Conservation (phyloP, 108 stramenopile genomes). For the Cyclotella distinguenda region DNA sequence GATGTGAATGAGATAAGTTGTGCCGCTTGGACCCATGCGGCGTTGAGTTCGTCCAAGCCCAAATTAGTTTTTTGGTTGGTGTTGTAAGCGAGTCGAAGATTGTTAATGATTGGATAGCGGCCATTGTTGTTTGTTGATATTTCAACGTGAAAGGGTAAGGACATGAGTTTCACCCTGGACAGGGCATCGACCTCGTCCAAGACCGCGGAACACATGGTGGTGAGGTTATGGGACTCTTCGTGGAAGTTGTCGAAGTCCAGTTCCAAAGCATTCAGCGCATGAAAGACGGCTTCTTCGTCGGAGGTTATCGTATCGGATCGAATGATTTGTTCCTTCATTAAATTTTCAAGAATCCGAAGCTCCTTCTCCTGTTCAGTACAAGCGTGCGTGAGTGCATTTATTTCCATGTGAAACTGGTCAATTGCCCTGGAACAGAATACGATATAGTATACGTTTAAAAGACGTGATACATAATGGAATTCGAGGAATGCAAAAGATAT, state of each 20-base stretch:
- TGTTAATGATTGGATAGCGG: slow-evolving; percentile 36
- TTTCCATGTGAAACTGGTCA: slow-evolving; percentile 29
- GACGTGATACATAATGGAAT: background rate
- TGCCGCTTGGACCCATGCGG: slow-evolving; percentile 35
- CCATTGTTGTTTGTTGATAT: slow-evolving; percentile 5
- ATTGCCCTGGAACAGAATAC: slow-evolving; percentile 18
- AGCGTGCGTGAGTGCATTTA: slow-evolving; percentile 23
- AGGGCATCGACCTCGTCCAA: slow-evolving; percentile 26
- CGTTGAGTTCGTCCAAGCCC: slow-evolving; percentile 28
- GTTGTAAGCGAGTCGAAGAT: slow-evolving; percentile 40
- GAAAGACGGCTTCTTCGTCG: slow-evolving; percentile 25
- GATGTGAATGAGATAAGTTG: slow-evolving; percentile 33
- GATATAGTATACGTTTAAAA: background rate
- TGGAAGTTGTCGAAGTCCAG: slow-evolving; percentile 23
- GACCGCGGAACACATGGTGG: slow-evolving; percentile 16
- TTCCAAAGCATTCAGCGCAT: slow-evolving; percentile 36
- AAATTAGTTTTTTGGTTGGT: slow-evolving; percentile 29
- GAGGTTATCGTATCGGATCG: slow-evolving; percentile 19
- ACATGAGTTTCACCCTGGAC: slow-evolving; percentile 28
- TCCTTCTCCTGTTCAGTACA: slow-evolving; percentile 36
- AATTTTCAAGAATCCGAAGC: slow-evolving; percentile 22
- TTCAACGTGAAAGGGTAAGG: slow-evolving; percentile 32
- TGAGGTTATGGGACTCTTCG: slow-evolving; percentile 37
- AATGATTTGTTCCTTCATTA: slow-evolving; percentile 30
- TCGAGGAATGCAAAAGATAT: background rate